Percentiles rank a stretch among this genome's conserved stretches.
Conservation (phyloP, 2,329 filamentous ascomycete species). For the Purpureocillium takamizusanense region DNA sequence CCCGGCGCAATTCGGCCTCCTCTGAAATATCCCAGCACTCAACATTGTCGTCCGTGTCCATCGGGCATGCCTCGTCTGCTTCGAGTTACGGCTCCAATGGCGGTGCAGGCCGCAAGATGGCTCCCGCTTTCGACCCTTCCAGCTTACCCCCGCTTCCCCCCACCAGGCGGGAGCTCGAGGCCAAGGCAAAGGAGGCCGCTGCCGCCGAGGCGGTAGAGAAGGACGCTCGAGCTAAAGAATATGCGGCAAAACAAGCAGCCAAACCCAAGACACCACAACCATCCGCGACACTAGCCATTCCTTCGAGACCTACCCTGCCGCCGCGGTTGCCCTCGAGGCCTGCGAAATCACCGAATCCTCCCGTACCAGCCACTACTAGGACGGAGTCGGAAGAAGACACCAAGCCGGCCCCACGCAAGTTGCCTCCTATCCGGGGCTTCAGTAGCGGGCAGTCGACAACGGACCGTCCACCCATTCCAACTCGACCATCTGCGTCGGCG, state of each 20-base stretch:
- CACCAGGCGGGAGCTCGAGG: slow-evolving; percentile 43
- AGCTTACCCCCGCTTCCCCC: slow-evolving; percentile 50
- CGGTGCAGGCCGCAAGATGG: slow-evolving; percentile 34
- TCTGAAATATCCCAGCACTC: slow-evolving; percentile 49
- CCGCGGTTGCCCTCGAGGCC: slow-evolving; percentile 44
- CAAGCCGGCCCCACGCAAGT: slow-evolving; percentile 5
- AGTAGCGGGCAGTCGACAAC: slow-evolving; percentile 6
- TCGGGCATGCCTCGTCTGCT: slow-evolving; percentile 35
- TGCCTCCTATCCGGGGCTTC: slow-evolving; percentile 12
- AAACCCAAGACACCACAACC: slow-evolving; percentile 4
- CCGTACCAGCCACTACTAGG: not conserved
- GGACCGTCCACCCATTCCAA: slow-evolving; percentile 4
- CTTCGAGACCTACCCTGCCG: slow-evolving; percentile 31
- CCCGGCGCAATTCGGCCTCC: slow-evolving; percentile 45
- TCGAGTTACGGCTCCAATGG: slow-evolving; percentile 39
- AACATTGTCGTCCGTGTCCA: slow-evolving; percentile 41
- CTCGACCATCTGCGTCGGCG: not conserved
- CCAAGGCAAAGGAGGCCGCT: slow-evolving; percentile 23
- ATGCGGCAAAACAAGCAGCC: slow-evolving; percentile 5
- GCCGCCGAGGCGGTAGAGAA: slow-evolving; percentile 6
- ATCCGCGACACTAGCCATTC: slow-evolving; percentile 18
- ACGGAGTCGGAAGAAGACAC: not conserved
- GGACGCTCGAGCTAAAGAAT: slow-evolving; percentile 3
- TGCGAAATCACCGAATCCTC: slow-evolving; percentile 17
- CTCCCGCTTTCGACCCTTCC: slow-evolving; percentile 47